Conservation (phyloP, 1,284 basidiomycete species). For the Heterobasidion parviporum region DNA sequence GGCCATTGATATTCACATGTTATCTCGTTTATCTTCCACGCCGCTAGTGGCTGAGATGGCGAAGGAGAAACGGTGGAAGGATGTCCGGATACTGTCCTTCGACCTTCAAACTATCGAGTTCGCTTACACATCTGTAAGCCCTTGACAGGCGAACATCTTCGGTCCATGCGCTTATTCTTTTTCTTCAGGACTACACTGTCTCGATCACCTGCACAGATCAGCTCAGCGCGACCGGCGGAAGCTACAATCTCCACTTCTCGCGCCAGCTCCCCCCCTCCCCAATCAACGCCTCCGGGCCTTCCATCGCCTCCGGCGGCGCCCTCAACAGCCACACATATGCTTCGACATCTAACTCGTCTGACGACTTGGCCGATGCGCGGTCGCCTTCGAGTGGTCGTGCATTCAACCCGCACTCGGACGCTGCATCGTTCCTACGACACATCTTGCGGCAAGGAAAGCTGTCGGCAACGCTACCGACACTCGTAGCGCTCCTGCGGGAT, state of each 20-base stretch:
- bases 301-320: not conserved
- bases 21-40: not conserved
- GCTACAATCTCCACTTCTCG: conserved; percentile 67
- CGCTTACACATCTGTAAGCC: conserved; percentile 54
- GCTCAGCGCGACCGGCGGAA: conserved; percentile 51
- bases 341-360: not conserved
- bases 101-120: conserved; percentile 88
- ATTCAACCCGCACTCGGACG: conserved; percentile 66
- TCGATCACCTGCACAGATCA: conserved; percentile 70
- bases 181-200: conserved; percentile 56
- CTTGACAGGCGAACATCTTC: not conserved
- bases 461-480: conserved; percentile 50
- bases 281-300: not conserved
- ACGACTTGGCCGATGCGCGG: conserved; percentile 10
- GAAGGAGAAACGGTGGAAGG: conserved; percentile 58
- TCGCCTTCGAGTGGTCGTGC: not conserved
- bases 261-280: conserved; percentile 26
- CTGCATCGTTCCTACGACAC: conserved; percentile 59
- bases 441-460: conserved; percentile 57
- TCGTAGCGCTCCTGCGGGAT: conserved; percentile 60
- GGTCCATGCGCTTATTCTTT: not conserved
- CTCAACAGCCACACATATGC: not conserved
- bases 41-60: conserved; percentile 74
- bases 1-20: conserved; percentile 1
- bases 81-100: conserved; percentile 75